These are phyloP conservation scores for Citrus australasica DNA, from an alignment of 345 rosid genomes.

Conservation along the genomic window DNA sequence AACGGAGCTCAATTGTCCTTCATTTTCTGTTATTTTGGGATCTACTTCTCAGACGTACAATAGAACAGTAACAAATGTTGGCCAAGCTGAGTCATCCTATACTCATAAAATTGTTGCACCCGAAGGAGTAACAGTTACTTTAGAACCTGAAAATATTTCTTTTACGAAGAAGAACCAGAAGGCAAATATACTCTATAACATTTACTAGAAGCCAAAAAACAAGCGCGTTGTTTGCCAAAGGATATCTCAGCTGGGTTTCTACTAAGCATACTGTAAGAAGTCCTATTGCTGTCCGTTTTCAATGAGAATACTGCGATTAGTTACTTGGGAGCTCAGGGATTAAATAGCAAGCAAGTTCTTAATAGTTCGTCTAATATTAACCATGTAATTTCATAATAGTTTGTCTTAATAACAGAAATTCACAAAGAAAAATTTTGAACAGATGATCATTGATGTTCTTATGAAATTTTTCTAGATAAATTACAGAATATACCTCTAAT, in stretches of 20 bases:
- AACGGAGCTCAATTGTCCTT: conserved; percentile 40
- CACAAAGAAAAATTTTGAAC: neutral
- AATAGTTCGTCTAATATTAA: too few relatives aligned
- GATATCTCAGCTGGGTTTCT: neutral
- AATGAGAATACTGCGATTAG: neutral
- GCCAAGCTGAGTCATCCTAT: conserved; percentile 29
- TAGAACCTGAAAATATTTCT: neutral
- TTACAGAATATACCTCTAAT: neutral
- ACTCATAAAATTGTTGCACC: conserved; percentile 14
- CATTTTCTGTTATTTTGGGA: conserved; percentile 20
- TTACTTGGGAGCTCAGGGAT: neutral
- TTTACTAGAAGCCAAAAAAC: conserved; percentile 1
- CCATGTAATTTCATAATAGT: too few relatives aligned
- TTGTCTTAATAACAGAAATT: neutral
- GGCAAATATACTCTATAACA: conserved; percentile 18
- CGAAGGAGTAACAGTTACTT: conserved; percentile 15
- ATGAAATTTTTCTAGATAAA: too few relatives aligned
- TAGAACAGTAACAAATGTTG: conserved; percentile 46
- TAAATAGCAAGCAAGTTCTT: too few relatives aligned
- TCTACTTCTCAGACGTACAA: conserved; percentile 14
- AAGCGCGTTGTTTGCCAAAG: neutral
- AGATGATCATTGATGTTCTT: neutral
- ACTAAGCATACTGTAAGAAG: neutral
- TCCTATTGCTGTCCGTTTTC: neutral
- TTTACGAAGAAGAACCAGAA: conserved; percentile 21